Conservation (phyloP, 2,329 filamentous ascomycete genomes). For the Dothiorella sarmentorum region DNA sequence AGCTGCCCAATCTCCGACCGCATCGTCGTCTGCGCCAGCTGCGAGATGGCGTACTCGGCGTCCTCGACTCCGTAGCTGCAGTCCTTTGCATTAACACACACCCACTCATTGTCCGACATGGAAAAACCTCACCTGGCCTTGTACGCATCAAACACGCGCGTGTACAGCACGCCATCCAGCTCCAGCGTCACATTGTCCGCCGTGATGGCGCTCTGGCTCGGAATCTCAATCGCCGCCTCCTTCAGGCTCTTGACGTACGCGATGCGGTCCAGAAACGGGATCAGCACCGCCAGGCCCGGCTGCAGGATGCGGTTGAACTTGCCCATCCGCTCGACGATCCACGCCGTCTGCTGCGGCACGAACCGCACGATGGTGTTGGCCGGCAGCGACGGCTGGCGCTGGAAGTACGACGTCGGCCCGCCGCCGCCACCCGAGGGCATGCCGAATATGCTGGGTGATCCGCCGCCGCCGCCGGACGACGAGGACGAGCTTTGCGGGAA, state of each 20-base stretch:
- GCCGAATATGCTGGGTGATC: conserved; percentile 9
- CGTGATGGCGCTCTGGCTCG: conserved; percentile 95
- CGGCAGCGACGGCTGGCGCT: conserved; percentile 65
- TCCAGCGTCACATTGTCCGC: conserved; percentile 98
- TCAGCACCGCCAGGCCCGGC: conserved; percentile 82
- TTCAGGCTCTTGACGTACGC: conserved; percentile 98
- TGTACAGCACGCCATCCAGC: conserved; percentile 92
- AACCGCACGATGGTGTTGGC: conserved; percentile 95
- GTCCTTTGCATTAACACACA: background rate
- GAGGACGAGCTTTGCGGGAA: background rate
- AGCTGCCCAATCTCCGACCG: conserved; percentile 96
- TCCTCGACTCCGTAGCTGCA: conserved; percentile 93
- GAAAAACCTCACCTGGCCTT: conserved; percentile 76
- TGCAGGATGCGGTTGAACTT: conserved; percentile 92
- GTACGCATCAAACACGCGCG: conserved; percentile 94
- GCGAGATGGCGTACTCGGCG: conserved; percentile 96
- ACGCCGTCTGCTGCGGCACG: conserved; percentile 98
- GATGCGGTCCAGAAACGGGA: conserved; percentile 91
- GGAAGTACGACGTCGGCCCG: conserved; percentile 73
- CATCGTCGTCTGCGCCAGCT: conserved; percentile 98
- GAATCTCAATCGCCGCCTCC: conserved; percentile 93
- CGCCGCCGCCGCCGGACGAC: background rate
- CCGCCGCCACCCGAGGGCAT: background rate
- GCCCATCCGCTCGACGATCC: conserved; percentile 99
- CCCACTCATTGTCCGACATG: background rate